Evolutionary conservation across 345 rosid species (phyloP), one percentile per base, ranked within the genome.

Genomic region (Aegle marmelos): DNA sequence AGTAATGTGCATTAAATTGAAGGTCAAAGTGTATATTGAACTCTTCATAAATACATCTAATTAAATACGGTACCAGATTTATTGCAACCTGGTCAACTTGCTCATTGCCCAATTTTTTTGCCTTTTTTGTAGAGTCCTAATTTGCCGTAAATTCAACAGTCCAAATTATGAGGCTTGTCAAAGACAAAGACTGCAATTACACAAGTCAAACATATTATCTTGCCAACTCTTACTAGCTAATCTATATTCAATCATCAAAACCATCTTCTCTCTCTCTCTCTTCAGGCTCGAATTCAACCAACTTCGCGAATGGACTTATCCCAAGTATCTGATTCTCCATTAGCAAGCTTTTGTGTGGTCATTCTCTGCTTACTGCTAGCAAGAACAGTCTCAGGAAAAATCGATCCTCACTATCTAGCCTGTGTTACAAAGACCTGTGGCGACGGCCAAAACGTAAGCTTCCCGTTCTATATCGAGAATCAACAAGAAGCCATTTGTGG

Each of bases 401-500:
- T 30, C 25, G 82, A 85, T 73, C 21, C 72, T 4, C 16, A 17
- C 0, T 86, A 59, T 82, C 5, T 57, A 17, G 75, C 71, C 58
- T 88, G 91, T 61, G 75, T 10, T 17, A 75, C 77, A n/a, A 72
- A 56, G 41, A 68, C 66, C 36, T 88, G 91, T 24, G 82, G 86
- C 0, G 82, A 79, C 48, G 80, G 76, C 68, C 79, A 64, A 60
- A 61, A 0, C 48, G 79, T 88, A 72, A 54, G 37, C 50, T 90
- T 74, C 53, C 93, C 90, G 0, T 90, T 90, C 74, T 83, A 21
- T 21, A 82, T 88, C 78, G 11, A 16, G 50, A 58, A 13, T 16
- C 69, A 68, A 36, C 89, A 79, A 65, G 72, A 71, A 25, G 1
- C 63, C 68, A 83, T 21, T 57, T 88, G 93, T 60, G 91, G 91